Percentiles rank a stretch among this genome's conserved stretches.
Evolutionary conservation across 768 basidiomycete species (phyloP).

Genomic region (Suillus lakei): DNA sequence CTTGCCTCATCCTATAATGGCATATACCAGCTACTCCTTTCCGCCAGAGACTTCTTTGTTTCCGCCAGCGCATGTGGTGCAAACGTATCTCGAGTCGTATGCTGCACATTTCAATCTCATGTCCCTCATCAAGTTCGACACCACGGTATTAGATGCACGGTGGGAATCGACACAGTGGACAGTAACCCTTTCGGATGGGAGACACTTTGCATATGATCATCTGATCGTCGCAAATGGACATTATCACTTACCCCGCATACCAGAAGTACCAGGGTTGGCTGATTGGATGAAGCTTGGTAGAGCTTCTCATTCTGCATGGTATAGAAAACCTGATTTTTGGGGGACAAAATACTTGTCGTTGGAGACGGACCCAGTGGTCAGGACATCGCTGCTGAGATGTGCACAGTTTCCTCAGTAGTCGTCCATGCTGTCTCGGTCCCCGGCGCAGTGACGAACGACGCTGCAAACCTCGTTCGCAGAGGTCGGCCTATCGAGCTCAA

Average conservation of each 20-base stretch:
- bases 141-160: constrained; percentile 52
- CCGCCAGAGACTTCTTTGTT: constrained; percentile 75
- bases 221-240: constrained; percentile 81
- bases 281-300: constrained; percentile 57
- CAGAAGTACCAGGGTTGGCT: constrained; percentile 60
- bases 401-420: constrained; percentile 46
- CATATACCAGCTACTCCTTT: constrained; percentile 63
- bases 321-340: constrained; percentile 54
- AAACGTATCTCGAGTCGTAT: constrained; percentile 72
- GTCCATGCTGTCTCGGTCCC: constrained; percentile 54
- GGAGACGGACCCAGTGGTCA: constrained; percentile 68
- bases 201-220: constrained; percentile 55
- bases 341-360: constrained; percentile 48
- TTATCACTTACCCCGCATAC: constrained; percentile 66
- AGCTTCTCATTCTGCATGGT: constrained; percentile 71
- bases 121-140: constrained; percentile 66
- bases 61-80: constrained; percentile 64
- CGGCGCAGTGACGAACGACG: constrained; percentile 35
- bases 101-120: constrained; percentile 63
- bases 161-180: constrained; percentile 54
- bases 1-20: constrained; percentile 80
- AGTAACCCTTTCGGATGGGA: constrained; percentile 46
- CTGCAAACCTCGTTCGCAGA: constrained; percentile 45
- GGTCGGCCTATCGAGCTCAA: constrained; percentile 49
- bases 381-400: constrained; percentile 69